Evolutionary conservation across 2,329 filamentous ascomycete species (phyloP).

Genomic region (Botrytis fragariae): DNA sequence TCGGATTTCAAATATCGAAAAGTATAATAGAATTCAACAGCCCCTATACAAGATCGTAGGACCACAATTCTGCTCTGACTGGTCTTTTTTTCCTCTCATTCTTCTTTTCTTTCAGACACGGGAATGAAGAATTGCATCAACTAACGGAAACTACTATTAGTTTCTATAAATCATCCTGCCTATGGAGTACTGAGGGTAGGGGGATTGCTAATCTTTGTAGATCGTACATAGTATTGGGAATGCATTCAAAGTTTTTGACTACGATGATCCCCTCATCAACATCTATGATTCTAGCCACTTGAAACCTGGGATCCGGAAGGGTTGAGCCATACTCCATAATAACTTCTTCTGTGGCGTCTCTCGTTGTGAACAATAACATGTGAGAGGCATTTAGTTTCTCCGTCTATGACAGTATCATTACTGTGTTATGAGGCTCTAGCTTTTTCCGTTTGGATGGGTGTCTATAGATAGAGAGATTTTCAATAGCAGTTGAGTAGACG

Average conservation of each 20-base stretch:
- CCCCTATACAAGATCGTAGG: not conserved
- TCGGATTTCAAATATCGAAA: not conserved
- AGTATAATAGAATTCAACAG: not conserved
- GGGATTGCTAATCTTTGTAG: not conserved
- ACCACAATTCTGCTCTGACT: not conserved
- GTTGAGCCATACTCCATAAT: not conserved
- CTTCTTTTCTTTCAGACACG: not conserved
- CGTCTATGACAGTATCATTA: not conserved
- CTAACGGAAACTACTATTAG: not conserved
- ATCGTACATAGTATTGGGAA: not conserved
- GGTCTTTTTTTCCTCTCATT: not conserved
- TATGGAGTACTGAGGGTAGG: not conserved
- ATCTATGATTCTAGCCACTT: not conserved
- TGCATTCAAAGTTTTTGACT: too few relatives aligned
- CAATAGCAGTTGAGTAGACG: not conserved
- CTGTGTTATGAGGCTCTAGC: not conserved
- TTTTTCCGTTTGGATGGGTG: not conserved
- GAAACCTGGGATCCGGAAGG: not conserved
- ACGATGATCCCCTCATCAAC: not conserved
- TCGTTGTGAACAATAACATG: not conserved
- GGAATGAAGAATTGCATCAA: not conserved
- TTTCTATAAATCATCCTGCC: not conserved
- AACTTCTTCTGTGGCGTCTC: not conserved
- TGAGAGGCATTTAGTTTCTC: not conserved
- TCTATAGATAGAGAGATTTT: not conserved